Evolutionary conservation across 495 filamentous ascomycete species (phyloP), one percentile per base, ranked within the genome.

Genomic region (Poronia punctata): DNA sequence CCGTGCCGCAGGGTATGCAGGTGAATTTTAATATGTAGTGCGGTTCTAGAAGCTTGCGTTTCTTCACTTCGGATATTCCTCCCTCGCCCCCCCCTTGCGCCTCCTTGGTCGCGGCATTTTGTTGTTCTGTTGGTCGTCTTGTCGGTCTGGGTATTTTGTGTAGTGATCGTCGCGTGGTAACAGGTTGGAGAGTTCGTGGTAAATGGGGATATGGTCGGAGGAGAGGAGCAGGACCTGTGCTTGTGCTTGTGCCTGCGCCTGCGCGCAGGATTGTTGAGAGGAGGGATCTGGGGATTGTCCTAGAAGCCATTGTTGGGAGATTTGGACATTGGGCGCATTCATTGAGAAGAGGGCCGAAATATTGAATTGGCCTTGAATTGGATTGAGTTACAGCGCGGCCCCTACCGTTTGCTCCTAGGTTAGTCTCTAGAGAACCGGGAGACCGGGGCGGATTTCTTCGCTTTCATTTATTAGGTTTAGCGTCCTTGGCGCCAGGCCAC

Each of bases 1-100:
- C 80, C 4, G 71, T 54, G 7, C 59, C 60, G 68, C 92, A 99
- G 16, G 87, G 87, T 40, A 79, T 81, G 75, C 92, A 99, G 45
- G 93, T 99, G 58, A 99, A 95, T 8, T 76, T 81, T 18, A 97
- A 68, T 34, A 83, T 68, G 65, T 97, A 98, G 25, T 80, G 72
- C 12, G 87, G 85, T 43, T 82, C 73, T 31, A 44, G 29, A 9
- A 31, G 31, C 32, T 48, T 60, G 25, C 39, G 35, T 18, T 34
- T 15, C 34, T 48, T 45, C 6, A 66, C 24, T 52, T 56, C 19
- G 40, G 56, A 34, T 56, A 55, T 35, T 57, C n/a, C n/a, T n/a
- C n/a, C n/a, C n/a, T n/a, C n/a, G n/a, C n/a, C n/a, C n/a, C n/a
- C n/a, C n/a, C n/a, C n/a, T n/a, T n/a, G n/a, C n/a, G n/a, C n/a